phyloP scores from a whole-genome alignment of 2,329 filamentous ascomycete genomes.

The Karstenula rhodostoma region DNA sequence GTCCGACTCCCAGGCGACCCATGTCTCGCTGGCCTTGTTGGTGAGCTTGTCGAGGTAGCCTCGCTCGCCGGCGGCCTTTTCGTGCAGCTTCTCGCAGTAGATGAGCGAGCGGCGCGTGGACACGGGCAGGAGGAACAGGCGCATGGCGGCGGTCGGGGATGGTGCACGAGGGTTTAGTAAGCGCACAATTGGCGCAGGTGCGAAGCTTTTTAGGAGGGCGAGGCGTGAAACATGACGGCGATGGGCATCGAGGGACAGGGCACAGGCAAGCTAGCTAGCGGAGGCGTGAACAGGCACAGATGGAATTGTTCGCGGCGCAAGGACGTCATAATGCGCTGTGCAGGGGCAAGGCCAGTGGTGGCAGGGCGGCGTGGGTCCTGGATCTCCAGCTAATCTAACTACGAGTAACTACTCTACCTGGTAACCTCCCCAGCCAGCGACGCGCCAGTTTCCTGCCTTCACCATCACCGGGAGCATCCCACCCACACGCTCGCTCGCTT shows the following conservation, averaged over 20 bases:
- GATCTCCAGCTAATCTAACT: conserved; percentile 11
- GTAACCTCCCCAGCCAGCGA: too few relatives aligned
- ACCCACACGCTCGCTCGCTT: not conserved
- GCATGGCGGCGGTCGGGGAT: conserved; percentile 65
- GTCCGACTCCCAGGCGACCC: conserved; percentile 87
- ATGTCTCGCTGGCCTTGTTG: conserved; percentile 75
- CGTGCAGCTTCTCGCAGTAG: conserved; percentile 82
- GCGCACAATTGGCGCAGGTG: conserved; percentile 24
- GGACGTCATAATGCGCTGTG: conserved; percentile 19
- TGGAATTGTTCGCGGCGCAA: conserved; percentile 8
- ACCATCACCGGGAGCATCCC: not conserved
- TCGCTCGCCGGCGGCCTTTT: conserved; percentile 57
- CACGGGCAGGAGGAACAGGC: conserved; percentile 91
- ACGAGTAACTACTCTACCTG: too few relatives aligned
- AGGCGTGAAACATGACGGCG: conserved; percentile 30
- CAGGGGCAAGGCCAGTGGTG: not conserved
- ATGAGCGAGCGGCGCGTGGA: conserved; percentile 90
- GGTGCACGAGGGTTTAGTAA: conserved; percentile 16
- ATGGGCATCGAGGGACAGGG: conserved; percentile 1
- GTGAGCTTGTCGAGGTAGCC: conserved; percentile 74
- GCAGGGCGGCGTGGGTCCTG: not conserved
- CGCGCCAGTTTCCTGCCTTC: not conserved
- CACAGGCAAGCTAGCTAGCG: conserved; percentile 3
- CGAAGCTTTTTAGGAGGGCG: conserved; percentile 22
- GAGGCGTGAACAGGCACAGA: not conserved